Evolutionary conservation across 1,139 yeast species (phyloP).

Genomic region (Nakaseomyces sp.): DNA sequence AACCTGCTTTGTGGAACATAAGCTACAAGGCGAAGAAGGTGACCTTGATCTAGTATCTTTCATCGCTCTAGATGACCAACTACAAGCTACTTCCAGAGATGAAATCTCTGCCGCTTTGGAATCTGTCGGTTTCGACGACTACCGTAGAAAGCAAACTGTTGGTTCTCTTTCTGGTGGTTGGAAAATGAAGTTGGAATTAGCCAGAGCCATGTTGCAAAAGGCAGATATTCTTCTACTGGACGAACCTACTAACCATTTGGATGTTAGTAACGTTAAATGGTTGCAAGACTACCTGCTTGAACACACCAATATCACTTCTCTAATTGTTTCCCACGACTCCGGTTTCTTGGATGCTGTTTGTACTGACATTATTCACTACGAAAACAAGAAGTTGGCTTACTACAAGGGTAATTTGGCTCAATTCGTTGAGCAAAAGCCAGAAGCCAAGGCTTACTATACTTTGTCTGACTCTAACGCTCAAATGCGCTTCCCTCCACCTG

Average conservation of each 20-base stretch:
- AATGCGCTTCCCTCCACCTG: conserved; percentile 99
- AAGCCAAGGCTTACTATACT: conserved; percentile 94
- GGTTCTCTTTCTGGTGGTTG: conserved; percentile 97
- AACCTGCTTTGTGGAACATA: conserved; percentile 96
- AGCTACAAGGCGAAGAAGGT: conserved; percentile 90
- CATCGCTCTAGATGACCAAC: conserved; percentile 85
- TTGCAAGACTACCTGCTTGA: conserved; percentile 73
- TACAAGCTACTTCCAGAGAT: conserved; percentile 49
- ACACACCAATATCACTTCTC: conserved; percentile 80
- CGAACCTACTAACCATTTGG: conserved; percentile 98
- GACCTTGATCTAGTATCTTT: conserved; percentile 80
- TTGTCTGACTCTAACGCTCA: conserved; percentile 85
- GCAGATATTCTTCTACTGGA: conserved; percentile 92
- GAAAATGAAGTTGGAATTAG: conserved; percentile 97
- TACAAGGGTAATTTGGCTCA: conserved; percentile 93
- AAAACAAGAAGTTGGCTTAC: conserved; percentile 86
- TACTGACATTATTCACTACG: conserved; percentile 94
- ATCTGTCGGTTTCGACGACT: conserved; percentile 86
- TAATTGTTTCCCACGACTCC: conserved; percentile 96
- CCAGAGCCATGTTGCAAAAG: conserved; percentile 96
- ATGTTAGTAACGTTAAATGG: conserved; percentile 91
- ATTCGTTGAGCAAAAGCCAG: conserved; percentile 87
- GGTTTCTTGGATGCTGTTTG: conserved; percentile 94
- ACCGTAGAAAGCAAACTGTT: conserved; percentile 79
- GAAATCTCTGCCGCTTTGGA: conserved; percentile 70